Evolutionary conservation across 1,139 yeast species (phyloP), one percentile per base, ranked within the genome.

Genomic region (Geotrichum australiense): DNA sequence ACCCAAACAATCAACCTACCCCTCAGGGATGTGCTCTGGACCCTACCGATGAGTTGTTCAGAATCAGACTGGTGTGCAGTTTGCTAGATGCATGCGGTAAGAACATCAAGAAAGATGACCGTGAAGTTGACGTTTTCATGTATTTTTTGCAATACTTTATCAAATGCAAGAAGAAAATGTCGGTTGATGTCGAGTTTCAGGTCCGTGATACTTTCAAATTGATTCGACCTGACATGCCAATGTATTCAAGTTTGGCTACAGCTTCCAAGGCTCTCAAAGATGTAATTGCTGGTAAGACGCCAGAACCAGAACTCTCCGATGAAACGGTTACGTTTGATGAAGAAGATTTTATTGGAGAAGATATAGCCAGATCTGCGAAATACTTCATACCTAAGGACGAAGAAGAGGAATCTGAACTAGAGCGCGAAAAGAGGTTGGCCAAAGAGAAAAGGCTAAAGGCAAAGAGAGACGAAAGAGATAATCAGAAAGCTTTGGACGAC

Each of bases 61-160:
- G 95, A 47, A 66, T 86, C 23, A 77, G 78, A 36, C 60, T 87
- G 54, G 61, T 73, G 10, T 58, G 72, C 21, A 57, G 68, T 0
- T 48, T 71, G 5, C 51, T 74, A 26, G 64, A 62, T 26, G 45
- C 56, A 8, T 53, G 54, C 25, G 52, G 46, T 29, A 44, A 18
- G 42, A 48, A 25, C 24, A 43, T 43, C 41, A 48, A 43, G 33
- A 37, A 39, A 5, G 37, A 37, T 3, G 47, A 47, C 18, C 61
- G 59, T 8, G 68, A 64, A 35, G 50, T 80, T 22, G 63, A 64
- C 5, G 58, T 71, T 2, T 74, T 81, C 49, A 54, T 81, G 49
- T 69, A 71, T 15, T 80, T 78, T 52, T 78, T 86, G 49, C 94
- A 86, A 54, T 86, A 76, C 56, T 87, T 85, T 54, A 61, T 75